Conservation (phyloP, 140 eudicot species). For the Anethum foeniculum region DNA sequence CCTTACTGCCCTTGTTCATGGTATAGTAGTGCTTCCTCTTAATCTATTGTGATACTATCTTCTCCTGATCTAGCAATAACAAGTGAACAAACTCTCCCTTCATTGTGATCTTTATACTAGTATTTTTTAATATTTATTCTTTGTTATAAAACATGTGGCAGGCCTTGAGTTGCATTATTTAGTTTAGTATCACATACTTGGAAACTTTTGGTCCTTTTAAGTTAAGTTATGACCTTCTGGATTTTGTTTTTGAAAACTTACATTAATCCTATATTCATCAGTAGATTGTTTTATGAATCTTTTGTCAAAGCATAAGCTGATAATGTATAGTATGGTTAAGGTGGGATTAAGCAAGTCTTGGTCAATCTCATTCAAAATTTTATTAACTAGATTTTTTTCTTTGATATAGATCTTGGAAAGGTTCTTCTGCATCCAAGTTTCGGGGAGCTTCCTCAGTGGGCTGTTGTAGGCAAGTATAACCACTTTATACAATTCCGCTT, state of each 20-base stretch:
- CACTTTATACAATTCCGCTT: neutral
- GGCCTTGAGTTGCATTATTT: too few species aligned
- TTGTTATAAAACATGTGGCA: too few species aligned
- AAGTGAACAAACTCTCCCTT: neutral
- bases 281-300: neutral
- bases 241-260: too few species aligned
- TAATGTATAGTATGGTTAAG: conserved; percentile 58
- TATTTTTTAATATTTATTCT: too few species aligned
- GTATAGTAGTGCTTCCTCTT: neutral
- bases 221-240: neutral
- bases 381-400: neutral
- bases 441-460: conserved; percentile 95
- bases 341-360: conserved; percentile 37
- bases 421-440: conserved; percentile 69
- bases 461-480: conserved; percentile 53
- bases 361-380: neutral
- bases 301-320: conserved; percentile 45
- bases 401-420: conserved; percentile 69
- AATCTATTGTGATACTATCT: neutral
- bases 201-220: too few species aligned
- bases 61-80: neutral
- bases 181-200: too few species aligned
- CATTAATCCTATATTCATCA: neutral
- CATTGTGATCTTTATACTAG: too few species aligned
- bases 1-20: conserved; percentile 39